These are phyloP conservation scores for Ganoderma boninense DNA, from an alignment of 1,284 basidiomycete species.

Conservation along the genomic window DNA sequence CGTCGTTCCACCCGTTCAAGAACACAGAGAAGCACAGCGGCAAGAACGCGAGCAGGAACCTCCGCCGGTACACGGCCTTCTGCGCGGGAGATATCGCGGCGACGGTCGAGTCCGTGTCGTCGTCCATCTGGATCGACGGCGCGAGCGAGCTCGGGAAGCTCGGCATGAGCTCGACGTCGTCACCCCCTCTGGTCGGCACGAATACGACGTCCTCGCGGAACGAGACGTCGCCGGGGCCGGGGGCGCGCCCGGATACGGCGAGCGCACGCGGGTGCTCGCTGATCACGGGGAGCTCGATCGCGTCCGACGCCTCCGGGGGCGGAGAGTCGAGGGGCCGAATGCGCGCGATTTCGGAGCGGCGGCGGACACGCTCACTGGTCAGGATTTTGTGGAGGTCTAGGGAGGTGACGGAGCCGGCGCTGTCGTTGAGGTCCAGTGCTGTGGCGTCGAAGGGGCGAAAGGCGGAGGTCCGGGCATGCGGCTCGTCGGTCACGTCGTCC, in stretches of 20 bases:
- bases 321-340: constrained; percentile 25
- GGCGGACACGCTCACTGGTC: constrained; percentile 34
- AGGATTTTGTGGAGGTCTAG: constrained; percentile 29
- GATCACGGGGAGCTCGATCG: constrained; percentile 34
- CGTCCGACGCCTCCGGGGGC: constrained; percentile 26
- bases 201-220: constrained; percentile 22
- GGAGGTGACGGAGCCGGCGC: constrained; percentile 24
- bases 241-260: constrained; percentile 9
- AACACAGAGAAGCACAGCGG: constrained; percentile 52
- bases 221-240: constrained; percentile 7
- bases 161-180: constrained; percentile 35
- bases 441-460: constrained; percentile 20
- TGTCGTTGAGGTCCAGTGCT: constrained; percentile 30
- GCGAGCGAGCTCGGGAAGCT: constrained; percentile 34
- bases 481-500: constrained; percentile 12
- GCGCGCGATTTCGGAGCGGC: constrained; percentile 35
- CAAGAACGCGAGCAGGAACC: constrained; percentile 43
- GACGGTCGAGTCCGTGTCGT: constrained; percentile 33
- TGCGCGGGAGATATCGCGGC: constrained; percentile 32
- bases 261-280: constrained; percentile 9
- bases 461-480: neutral
- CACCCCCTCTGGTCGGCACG: constrained; percentile 13
- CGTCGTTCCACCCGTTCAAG: constrained; percentile 69
- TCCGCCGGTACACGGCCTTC: constrained; percentile 24
- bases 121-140: constrained; percentile 31